Evolutionary conservation across 1,139 yeast species (phyloP).

Genomic region (Diutina sp.): DNA sequence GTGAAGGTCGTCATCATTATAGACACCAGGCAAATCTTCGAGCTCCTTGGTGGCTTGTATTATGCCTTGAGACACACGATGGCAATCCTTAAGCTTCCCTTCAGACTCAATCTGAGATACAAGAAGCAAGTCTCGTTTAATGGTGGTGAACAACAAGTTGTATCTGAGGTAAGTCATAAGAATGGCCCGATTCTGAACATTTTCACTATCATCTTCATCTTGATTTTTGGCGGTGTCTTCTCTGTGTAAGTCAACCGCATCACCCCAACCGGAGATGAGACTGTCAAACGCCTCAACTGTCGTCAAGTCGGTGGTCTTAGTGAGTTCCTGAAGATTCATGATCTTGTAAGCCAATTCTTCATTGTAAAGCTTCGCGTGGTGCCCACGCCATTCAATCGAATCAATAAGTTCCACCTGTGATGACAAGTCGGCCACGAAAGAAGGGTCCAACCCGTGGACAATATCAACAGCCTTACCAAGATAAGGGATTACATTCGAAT

Average conservation of each 20-base stretch:
- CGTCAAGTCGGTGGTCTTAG: constrained; percentile 14
- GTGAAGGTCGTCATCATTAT: constrained; percentile 62
- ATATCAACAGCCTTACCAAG: constrained; percentile 24
- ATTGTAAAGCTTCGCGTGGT: constrained; percentile 55
- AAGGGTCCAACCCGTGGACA: constrained; percentile 25
- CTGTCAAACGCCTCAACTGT: background rate
- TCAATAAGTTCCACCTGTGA: constrained; percentile 14
- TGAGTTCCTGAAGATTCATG: constrained; percentile 19
- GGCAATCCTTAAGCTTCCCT: constrained; percentile 23
- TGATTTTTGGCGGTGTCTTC: constrained; percentile 15
- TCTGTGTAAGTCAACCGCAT: constrained; percentile 19
- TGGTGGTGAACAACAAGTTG: constrained; percentile 48
- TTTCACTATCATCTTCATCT: constrained; percentile 36
- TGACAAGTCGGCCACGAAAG: constrained; percentile 24
- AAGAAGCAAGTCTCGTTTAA: constrained; percentile 50
- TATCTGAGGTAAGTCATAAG: constrained; percentile 65
- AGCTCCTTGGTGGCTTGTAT: constrained; percentile 29
- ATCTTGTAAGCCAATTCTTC: constrained; percentile 61
- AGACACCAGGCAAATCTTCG: constrained; percentile 81
- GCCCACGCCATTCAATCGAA: constrained; percentile 56
- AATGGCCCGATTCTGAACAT: constrained; percentile 63
- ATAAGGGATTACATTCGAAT: constrained; percentile 19
- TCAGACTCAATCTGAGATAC: constrained; percentile 11
- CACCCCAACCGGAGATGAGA: constrained; percentile 18
- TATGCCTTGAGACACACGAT: constrained; percentile 38